Evolutionary conservation across 345 rosid species (phyloP), one percentile per base, ranked within the genome.

Genomic region (Garcia nutans): DNA sequence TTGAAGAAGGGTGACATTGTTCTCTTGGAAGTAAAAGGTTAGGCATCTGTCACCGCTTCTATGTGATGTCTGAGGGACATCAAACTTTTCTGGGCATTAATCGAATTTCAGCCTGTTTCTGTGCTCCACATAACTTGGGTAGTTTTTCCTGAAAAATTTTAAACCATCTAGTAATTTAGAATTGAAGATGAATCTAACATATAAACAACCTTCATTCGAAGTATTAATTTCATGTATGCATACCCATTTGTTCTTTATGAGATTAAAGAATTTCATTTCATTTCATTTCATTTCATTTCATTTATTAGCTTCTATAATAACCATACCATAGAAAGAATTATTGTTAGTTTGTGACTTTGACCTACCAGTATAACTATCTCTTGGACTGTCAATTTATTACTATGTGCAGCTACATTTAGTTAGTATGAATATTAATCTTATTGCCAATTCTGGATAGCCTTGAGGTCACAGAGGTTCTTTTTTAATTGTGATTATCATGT

Each of bases 351-450:
- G 17, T 65, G 73, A 15, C 52, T 16, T 16, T 54, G 47, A 58
- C 74, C 47, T 68, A 68, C 77, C 52, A 19, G 50, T 20, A 1
- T 72, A 55, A 70, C 42, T 64, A 28, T 42, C 47, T 61, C 26
- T 10, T 61, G 33, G 52, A 52, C 62, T 64, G 33, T 49, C 47
- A 65, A 65, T 37, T 52, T 74, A 52, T 64, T 74, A 7, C 69
- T 19, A 26, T 50, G 23, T 64, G 33, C 61, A 28, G 16, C n/a
- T 4, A 52, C 77, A 52, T 64, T 52, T 64, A 50, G 31, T 64
- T 31, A 63, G 20, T 63, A 49, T 63, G 67, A 56, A 23, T 23
- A 13, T 49, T 50, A 64, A 23, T 24, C 62, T 64, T 16, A 22
- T 28, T 74, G 54, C 62, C 69, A 64, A 22, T 52, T 74, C 16